Base-by-base conservation (phyloP, 495 filamentous ascomycete genomes). In the Penicillium bovifimosum region DNA sequence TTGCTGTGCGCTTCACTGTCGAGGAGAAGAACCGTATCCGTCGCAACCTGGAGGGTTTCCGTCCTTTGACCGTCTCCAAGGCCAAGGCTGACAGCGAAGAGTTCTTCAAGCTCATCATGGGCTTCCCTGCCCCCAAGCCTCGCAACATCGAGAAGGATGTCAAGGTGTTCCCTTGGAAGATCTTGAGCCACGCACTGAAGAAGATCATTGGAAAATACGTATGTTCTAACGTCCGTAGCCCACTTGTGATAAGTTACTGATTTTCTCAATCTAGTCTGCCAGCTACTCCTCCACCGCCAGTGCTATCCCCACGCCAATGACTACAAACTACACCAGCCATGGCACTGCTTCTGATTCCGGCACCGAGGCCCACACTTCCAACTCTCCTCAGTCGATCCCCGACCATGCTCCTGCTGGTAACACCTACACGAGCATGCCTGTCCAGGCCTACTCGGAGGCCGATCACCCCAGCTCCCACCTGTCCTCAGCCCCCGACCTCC, bases 181-280 rank as follows among this genome's bases (percentile, higher is more conserved):
- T 88, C 42, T 72, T 98, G 10, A 77, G 76, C 10, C 78, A 80
- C 38, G 91, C 93, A 0, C 72, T 98, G 48, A 93, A 90, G 77
- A 98, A 98, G 74, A 96, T 97, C 62, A 95, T 97, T 66, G 85
- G 88, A 54, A 98, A 98, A 91, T 98, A 97, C 70, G 87, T 88
- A 70, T 77, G 86, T 35, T 17, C 17, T n/a, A 27, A 18, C 26
- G 16, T 8, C 32, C 5, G 27, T 11, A 41, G 43, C 13, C 35
- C 9, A 26, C 4, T 10, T 29, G 1, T 29, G 18, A 44, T 36
- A 40, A 31, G 31, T 36, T 35, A 55, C 57, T 67, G 54, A 65
- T 1, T 32, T 9, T 13, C 26, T 41, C 11, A 35, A 1, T 39
- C 3, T 39, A 80, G 77, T 80, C 76, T 40, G 77, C 74, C 20